These are phyloP conservation scores for Phytopythium montanum DNA, from an alignment of 352 stramenopile species.

Conservation along the genomic window DNA sequence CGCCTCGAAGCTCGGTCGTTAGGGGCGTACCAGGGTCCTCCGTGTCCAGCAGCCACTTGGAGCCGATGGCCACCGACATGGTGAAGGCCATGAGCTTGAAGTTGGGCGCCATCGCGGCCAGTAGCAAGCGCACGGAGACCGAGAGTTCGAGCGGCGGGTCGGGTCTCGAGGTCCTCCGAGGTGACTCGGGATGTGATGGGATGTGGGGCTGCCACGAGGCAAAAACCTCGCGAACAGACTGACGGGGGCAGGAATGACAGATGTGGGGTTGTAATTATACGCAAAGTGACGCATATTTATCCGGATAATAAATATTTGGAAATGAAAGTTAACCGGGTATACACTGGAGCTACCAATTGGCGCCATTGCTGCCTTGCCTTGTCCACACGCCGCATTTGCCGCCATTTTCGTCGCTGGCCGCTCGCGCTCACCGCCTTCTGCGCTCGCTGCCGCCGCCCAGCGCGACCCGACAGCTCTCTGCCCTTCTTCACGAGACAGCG, in stretches of 20 bases:
- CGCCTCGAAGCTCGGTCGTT: neutral
- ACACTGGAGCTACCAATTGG: no score
- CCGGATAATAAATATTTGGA: no score
- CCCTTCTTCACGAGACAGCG: neutral
- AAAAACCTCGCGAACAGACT: neutral
- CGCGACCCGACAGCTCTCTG: neutral
- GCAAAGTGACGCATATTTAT: no score
- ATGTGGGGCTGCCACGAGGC: neutral
- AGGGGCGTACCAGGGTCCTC: constrained; percentile 58
- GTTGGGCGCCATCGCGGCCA: constrained; percentile 55
- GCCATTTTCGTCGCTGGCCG: no score
- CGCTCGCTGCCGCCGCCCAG: neutral
- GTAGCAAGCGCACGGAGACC: neutral
- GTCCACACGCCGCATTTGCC: no score
- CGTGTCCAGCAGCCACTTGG: constrained; percentile 66
- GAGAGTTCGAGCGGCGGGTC: no score
- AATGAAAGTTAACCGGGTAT: no score
- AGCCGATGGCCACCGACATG: constrained; percentile 52
- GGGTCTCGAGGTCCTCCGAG: no score
- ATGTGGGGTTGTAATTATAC: neutral
- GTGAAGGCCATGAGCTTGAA: constrained; percentile 80
- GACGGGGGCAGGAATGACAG: neutral
- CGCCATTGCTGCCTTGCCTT: no score
- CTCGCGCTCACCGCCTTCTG: neutral
- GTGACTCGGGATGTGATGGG: neutral